A percentile compares a stretch with the other conserved stretches of the same genome.
These are phyloP conservation scores for Prunus padus DNA, from an alignment of 306 rosid genomes.

Conservation along the genomic window DNA sequence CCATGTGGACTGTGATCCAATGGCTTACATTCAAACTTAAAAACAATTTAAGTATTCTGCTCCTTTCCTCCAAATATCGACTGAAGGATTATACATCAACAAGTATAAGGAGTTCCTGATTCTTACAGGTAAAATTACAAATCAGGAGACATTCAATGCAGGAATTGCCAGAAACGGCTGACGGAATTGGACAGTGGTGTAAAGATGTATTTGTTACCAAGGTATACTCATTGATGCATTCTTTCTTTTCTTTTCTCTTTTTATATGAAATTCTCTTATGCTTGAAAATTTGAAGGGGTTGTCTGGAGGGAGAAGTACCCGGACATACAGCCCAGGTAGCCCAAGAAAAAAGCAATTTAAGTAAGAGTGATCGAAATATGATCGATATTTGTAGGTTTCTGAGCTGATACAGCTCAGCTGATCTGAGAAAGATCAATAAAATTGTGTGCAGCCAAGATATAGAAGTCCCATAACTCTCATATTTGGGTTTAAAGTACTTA, in stretches of 20 bases:
- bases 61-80: too few species aligned
- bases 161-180: constrained; percentile 74
- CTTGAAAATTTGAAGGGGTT: background rate
- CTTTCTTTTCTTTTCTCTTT: background rate
- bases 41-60: too few species aligned
- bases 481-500: too few species aligned
- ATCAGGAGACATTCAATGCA: constrained; percentile 61
- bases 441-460: background rate
- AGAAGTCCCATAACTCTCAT: too few species aligned
- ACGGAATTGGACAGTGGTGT: constrained; percentile 86
- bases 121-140: constrained; percentile 63
- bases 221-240: constrained; percentile 34
- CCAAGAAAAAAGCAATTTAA: too few species aligned
- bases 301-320: too few species aligned
- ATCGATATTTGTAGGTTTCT: background rate
- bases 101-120: background rate
- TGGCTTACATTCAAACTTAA: too few species aligned
- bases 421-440: background rate
- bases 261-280: background rate
- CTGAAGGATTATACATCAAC: too few species aligned
- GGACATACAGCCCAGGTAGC: too few species aligned
- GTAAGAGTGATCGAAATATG: too few species aligned
- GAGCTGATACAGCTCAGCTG: background rate
- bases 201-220: constrained; percentile 65
- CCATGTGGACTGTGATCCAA: too few species aligned